Evolutionary conservation across 2,329 filamentous ascomycete species (phyloP).

Genomic region (Aureobasidium vineae): DNA sequence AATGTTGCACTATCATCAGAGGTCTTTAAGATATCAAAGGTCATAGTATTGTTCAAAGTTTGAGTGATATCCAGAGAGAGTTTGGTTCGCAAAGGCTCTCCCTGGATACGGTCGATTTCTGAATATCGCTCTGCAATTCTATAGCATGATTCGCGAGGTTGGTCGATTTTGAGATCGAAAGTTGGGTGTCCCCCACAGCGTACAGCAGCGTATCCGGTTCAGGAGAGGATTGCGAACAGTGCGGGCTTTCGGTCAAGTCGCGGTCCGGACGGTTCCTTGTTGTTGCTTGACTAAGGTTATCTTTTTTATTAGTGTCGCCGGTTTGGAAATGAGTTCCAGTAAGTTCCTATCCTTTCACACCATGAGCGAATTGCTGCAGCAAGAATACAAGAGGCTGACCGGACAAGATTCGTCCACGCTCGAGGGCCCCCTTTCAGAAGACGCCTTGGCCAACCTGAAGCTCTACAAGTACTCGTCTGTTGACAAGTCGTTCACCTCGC

Average conservation of each 20-base stretch:
- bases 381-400: slow-evolving; percentile 24
- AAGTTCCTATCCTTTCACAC: background rate
- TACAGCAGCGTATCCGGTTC: slow-evolving; percentile 13
- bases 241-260: slow-evolving; percentile 18
- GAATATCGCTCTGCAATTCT: background rate
- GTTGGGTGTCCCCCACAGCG: background rate
- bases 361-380: slow-evolving; percentile 17
- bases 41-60: background rate
- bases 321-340: slow-evolving; percentile 21
- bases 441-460: slow-evolving; percentile 86
- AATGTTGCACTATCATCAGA: background rate
- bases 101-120: background rate
- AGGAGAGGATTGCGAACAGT: slow-evolving; percentile 20
- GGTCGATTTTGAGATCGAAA: background rate
- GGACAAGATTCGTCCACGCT: slow-evolving; percentile 21
- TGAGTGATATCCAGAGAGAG: background rate
- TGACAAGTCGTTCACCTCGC: slow-evolving; percentile 90
- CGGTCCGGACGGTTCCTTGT: slow-evolving; percentile 19
- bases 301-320: slow-evolving; percentile 13
- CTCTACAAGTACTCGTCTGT: slow-evolving; percentile 97
- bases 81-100: background rate
- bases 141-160: no score
- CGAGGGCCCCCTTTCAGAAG: slow-evolving; percentile 65
- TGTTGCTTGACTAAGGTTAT: slow-evolving; percentile 20
- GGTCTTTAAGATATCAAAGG: background rate